A percentile compares a stretch with the other conserved stretches of the same genome.
Evolutionary conservation across 768 basidiomycete genomes (phyloP).

Genomic region (Multifurca ochricompacta): DNA sequence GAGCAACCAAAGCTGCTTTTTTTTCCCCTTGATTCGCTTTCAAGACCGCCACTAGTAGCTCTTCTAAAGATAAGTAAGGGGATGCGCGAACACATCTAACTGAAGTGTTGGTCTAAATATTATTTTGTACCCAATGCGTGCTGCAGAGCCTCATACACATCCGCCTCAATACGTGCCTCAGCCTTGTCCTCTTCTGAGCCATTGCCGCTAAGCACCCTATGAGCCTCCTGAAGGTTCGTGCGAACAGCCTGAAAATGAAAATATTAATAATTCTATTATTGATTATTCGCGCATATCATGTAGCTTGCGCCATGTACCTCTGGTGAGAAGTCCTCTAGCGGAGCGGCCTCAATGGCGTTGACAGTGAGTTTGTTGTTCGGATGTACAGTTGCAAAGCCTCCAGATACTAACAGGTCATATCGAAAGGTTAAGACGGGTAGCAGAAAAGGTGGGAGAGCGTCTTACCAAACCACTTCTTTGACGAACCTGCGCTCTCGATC

Average conservation of each 20-base stretch:
- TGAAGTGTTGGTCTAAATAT: slow-evolving; percentile 8
- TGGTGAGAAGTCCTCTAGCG: slow-evolving; percentile 80
- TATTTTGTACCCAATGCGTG: slow-evolving; percentile 59
- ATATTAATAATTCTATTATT: not conserved
- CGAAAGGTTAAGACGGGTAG: not conserved
- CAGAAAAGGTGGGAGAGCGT: slow-evolving; percentile 12
- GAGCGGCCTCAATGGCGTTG: slow-evolving; percentile 94
- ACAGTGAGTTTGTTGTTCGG: slow-evolving; percentile 95
- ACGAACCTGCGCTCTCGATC: slow-evolving; percentile 65
- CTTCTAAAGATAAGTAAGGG: not conserved
- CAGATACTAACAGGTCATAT: slow-evolving; percentile 54
- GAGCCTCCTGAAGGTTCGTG: slow-evolving; percentile 80
- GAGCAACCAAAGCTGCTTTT: not conserved
- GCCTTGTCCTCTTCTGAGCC: slow-evolving; percentile 91
- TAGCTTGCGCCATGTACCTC: slow-evolving; percentile 66
- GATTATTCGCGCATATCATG: not conserved
- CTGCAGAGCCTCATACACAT: slow-evolving; percentile 94
- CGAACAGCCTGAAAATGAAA: slow-evolving; percentile 64
- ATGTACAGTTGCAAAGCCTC: slow-evolving; percentile 96
- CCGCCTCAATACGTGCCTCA: slow-evolving; percentile 90
- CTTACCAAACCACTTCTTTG: slow-evolving; percentile 98
- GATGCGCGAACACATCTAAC: slow-evolving; percentile 3
- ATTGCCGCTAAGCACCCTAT: slow-evolving; percentile 69
- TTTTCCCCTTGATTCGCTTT: not conserved
- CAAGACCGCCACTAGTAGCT: not conserved